Base-by-base conservation (phyloP, 306 rosid genomes). In the Dicorynia guianensis region DNA sequence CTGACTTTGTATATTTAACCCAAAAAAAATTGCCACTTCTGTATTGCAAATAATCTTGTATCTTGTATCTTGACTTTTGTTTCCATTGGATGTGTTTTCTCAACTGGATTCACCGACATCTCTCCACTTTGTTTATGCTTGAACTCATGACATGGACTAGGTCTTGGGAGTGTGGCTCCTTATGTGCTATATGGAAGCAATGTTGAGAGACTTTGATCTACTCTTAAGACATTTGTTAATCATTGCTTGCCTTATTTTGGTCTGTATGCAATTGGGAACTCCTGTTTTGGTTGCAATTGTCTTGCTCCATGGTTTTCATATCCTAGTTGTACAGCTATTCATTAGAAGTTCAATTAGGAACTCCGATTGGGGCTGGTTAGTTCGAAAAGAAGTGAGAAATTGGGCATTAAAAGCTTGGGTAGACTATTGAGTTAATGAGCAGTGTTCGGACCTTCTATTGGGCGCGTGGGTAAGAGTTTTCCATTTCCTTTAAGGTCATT, bases 151-250 rank as follows among this genome's bases (percentile, higher is more conserved):
- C 12, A 4, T 80, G 81, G 67, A 57, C 17, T 68, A 96, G 99
- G 99, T 89, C 86, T 96, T 84, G 99, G 99, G 76, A 88, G 93
- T 57, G 82, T 90, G 82, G 96, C 98, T 85, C 99, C 99, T 54
- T 96, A 98, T 84, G 90, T 96, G 55, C 79, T 96, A 81, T 90
- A 92, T 77, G 99, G 98, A 79, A 88, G 87, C 88, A 96, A 90
- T 81, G 97, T 73, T 3, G 99, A 96, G 86, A 90, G 99, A 18
- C 91, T 96, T 79, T 87, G 71, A 72, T 69, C 96, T 55, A 40
- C 81, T 54, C 81, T 91, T 49, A 98, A 97, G 78, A 81, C 86
- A 15, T 96, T 92, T 85, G 86, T 85, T 8, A 87, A 79, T 76
- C 92, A 89, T 54, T 96, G 99, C 80, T 58, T 89, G 85, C 86